phyloP scores from a whole-genome alignment of 2,329 filamentous ascomycete genomes.

The Fusarium secorum region DNA sequence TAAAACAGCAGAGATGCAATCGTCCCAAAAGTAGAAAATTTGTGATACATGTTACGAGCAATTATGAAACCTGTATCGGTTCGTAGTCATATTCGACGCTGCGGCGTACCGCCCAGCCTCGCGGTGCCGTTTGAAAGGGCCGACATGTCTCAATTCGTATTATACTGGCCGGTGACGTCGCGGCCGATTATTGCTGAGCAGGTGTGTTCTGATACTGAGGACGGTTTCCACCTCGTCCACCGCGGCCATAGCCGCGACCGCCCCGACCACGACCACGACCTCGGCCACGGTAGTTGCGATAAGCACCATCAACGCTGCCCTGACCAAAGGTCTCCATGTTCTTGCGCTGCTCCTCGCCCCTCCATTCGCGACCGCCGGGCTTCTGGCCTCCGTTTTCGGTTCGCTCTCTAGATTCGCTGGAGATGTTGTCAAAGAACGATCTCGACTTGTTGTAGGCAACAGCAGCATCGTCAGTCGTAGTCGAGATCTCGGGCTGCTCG shows the following conservation, averaged over 20 bases:
- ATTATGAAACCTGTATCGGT: conserved; percentile 23
- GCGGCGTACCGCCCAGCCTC: not conserved
- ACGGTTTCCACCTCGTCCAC: conserved; percentile 51
- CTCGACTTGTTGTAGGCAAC: conserved; percentile 82
- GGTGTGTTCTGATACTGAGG: conserved; percentile 44
- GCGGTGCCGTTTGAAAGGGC: not conserved
- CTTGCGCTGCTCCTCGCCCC: conserved; percentile 90
- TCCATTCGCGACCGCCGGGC: conserved; percentile 85
- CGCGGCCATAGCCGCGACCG: conserved; percentile 50
- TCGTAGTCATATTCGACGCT: conserved; percentile 5
- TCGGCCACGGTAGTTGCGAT: conserved; percentile 79
- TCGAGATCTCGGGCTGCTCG: conserved; percentile 50
- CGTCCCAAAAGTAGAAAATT: conserved; percentile 32
- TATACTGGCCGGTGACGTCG: not conserved
- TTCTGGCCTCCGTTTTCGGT: conserved; percentile 74
- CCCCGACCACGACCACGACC: conserved; percentile 74
- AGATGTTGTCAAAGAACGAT: conserved; percentile 99
- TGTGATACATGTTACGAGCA: conserved; percentile 45
- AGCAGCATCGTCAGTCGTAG: conserved; percentile 54
- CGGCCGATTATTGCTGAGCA: conserved; percentile 41
- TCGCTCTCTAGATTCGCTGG: conserved; percentile 89
- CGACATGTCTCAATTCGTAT: not conserved
- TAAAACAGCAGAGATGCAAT: conserved; percentile 33
- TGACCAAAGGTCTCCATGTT: conserved; percentile 99
- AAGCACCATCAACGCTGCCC: conserved; percentile 86